phyloP scores from a whole-genome alignment of 352 stramenopile species.

The Phytophthora tentaculata region DNA sequence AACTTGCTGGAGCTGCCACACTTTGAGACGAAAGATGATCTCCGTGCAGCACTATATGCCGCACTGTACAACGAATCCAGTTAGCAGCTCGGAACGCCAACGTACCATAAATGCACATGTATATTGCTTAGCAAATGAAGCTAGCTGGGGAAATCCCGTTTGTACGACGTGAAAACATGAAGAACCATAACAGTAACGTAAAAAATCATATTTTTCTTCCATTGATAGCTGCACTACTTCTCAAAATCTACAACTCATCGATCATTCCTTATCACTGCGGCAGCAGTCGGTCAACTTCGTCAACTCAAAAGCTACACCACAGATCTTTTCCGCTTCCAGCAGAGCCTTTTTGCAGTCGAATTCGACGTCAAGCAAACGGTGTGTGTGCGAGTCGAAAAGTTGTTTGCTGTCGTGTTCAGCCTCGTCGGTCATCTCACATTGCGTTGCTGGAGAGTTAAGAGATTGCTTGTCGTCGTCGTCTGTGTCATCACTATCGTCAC shows the following conservation, averaged over 20 bases:
- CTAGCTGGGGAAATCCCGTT: not conserved
- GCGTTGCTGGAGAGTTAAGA: not conserved
- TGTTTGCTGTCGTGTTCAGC: not conserved
- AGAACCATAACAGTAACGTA: no score
- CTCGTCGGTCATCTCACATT: not conserved
- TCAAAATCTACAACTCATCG: not conserved
- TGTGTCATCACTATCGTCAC: not conserved
- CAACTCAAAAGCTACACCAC: conserved; percentile 42
- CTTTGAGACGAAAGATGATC: conserved; percentile 86
- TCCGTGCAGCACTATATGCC: conserved; percentile 55
- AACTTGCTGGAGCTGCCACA: conserved; percentile 94
- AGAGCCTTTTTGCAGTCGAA: conserved; percentile 41
- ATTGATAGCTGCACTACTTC: not conserved
- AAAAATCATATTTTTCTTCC: no score
- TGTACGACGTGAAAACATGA: not conserved
- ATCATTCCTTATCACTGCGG: conserved; percentile 13
- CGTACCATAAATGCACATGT: conserved; percentile 29
- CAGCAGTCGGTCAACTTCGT: conserved; percentile 42
- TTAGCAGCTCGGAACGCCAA: conserved; percentile 2
- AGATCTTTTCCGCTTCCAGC: conserved; percentile 27
- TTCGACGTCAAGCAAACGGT: conserved; percentile 30
- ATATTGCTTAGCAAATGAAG: conserved; percentile 2
- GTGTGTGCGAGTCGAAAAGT: not conserved
- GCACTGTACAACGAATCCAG: conserved; percentile 48
- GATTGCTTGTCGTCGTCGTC: not conserved